Evolutionary conservation across 495 filamentous ascomycete species (phyloP).

Genomic region (Penicillium turbatum): DNA sequence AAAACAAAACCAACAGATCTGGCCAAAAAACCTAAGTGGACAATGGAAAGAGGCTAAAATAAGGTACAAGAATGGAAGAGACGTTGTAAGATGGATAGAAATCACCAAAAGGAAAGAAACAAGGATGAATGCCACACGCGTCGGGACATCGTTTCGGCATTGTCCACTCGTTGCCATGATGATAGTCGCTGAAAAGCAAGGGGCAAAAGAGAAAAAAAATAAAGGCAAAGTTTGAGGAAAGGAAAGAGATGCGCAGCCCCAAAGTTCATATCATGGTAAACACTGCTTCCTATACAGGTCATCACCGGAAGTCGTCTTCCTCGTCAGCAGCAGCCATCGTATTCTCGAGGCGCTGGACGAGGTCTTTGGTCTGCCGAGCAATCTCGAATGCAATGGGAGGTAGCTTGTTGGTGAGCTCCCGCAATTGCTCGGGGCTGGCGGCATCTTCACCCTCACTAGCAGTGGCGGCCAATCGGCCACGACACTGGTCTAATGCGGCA

Average conservation of each 20-base stretch:
- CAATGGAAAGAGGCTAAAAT: not conserved
- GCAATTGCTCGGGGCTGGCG: constrained; percentile 49
- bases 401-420: constrained; percentile 63
- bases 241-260: not conserved
- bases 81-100: constrained; percentile 4
- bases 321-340: constrained; percentile 32
- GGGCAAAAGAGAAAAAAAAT: constrained; percentile 8
- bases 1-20: not conserved
- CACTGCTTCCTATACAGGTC: not conserved
- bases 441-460: constrained; percentile 59
- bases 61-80: constrained; percentile 10
- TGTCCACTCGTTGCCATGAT: constrained; percentile 41
- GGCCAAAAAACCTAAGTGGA: constrained; percentile 1
- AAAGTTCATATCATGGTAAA: not conserved
- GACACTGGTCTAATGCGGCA: constrained; percentile 57
- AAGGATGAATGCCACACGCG: constrained; percentile 27
- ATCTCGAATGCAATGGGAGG: constrained; percentile 87
- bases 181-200: constrained; percentile 33
- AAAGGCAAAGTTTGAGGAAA: not conserved
- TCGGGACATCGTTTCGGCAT: constrained; percentile 42
- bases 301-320: constrained; percentile 44
- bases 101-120: constrained; percentile 7
- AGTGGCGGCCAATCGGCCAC: constrained; percentile 61
- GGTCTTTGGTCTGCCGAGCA: constrained; percentile 75
- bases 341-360: constrained; percentile 48